These are phyloP conservation scores for Carex scoparia DNA, from an alignment of 176 grass and related monocot genomes.

Conservation along the genomic window DNA sequence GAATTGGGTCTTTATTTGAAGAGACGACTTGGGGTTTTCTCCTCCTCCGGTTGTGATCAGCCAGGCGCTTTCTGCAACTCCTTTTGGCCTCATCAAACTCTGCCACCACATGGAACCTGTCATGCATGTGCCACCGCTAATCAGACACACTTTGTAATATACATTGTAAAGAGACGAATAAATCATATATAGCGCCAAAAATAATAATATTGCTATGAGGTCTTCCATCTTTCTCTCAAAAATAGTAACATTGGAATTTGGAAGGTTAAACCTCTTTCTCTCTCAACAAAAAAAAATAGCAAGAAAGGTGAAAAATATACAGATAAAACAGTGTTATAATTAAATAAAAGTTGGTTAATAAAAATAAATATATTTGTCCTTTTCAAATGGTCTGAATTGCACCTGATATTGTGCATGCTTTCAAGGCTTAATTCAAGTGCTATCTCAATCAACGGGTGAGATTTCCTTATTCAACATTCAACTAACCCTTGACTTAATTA, in stretches of 20 bases:
- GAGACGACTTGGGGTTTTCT: constrained; percentile 49
- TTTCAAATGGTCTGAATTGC: not conserved
- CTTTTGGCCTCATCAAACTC: constrained; percentile 94
- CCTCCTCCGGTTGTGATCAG: constrained; percentile 83
- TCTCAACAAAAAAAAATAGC: not conserved
- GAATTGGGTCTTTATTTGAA: constrained; percentile 10
- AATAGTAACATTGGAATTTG: no score
- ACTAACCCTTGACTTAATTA: not conserved
- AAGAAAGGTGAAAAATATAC: not conserved
- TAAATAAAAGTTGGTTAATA: not conserved
- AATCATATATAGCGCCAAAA: not conserved
- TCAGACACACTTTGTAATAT: not conserved
- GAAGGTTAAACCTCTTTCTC: no score
- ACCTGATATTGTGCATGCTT: not conserved
- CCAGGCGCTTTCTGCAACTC: constrained; percentile 90
- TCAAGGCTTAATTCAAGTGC: not conserved
- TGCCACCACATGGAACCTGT: constrained; percentile 82
- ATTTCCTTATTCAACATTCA: constrained; percentile 15
- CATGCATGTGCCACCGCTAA: constrained; percentile 5
- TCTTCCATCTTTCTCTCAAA: no score
- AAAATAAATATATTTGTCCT: not conserved
- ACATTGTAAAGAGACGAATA: not conserved
- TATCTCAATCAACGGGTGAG: not conserved
- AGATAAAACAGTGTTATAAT: not conserved
- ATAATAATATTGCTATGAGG: not conserved